A percentile compares a stretch with the other conserved stretches of the same genome.
Conservation (phyloP, 2,329 filamentous ascomycete species). For the Plenodomus tracheiphilus region DNA sequence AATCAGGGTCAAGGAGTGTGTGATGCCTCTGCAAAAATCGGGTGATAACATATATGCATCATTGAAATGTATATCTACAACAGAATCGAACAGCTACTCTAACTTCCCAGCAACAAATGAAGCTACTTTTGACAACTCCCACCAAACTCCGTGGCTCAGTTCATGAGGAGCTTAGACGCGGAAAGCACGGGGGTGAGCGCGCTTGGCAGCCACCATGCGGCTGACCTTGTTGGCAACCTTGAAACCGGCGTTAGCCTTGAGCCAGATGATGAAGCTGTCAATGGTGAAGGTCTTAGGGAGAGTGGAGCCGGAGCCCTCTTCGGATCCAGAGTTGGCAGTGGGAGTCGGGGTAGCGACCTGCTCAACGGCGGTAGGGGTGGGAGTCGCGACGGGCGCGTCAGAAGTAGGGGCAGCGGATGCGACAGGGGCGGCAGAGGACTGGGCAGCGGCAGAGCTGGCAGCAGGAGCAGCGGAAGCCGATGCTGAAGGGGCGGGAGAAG, state of each 20-base stretch:
- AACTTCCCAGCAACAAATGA: conserved; percentile 3
- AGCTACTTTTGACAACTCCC: background rate
- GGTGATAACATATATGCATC: conserved; percentile 18
- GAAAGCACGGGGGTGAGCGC: conserved; percentile 36
- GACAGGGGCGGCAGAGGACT: conserved; percentile 11
- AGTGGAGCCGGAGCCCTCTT: conserved; percentile 11
- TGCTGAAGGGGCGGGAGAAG: conserved; percentile 11
- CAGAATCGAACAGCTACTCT: conserved; percentile 25
- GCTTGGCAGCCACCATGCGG: conserved; percentile 25
- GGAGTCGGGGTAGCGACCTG: conserved; percentile 8
- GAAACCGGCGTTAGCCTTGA: conserved; percentile 31
- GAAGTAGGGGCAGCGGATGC: conserved; percentile 12
- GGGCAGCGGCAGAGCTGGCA: conserved; percentile 8
- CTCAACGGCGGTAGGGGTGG: no score
- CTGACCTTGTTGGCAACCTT: conserved; percentile 26
- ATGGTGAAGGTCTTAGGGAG: conserved; percentile 39
- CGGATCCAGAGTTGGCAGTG: conserved; percentile 14
- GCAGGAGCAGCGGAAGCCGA: conserved; percentile 13
- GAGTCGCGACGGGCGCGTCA: no score
- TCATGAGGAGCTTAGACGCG: conserved; percentile 13
- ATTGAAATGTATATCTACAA: conserved; percentile 36
- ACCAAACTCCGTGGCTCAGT: background rate
- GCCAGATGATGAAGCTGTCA: conserved; percentile 39
- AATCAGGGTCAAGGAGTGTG: no score
- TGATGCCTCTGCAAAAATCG: background rate